phyloP scores from a whole-genome alignment of 805 yeast genomes.

The Lipomyces chichibuensis region DNA sequence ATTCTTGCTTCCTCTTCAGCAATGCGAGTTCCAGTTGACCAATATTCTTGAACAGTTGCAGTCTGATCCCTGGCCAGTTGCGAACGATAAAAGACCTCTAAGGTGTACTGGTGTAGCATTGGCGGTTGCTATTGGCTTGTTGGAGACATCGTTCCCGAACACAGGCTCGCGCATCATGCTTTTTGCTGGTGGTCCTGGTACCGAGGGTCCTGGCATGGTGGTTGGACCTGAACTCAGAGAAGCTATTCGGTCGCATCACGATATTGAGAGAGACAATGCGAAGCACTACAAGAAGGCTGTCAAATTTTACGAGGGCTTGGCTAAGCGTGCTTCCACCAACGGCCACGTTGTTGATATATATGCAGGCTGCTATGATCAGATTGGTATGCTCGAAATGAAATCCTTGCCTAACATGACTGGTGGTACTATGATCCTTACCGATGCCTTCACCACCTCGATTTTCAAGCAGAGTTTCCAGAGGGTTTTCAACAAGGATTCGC shows the following conservation, averaged over 20 bases:
- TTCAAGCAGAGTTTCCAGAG: conserved; percentile 90
- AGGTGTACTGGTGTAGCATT: conserved; percentile 94
- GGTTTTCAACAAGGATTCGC: conserved; percentile 82
- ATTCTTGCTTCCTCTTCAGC: conserved; percentile 72
- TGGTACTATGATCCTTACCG: conserved; percentile 84
- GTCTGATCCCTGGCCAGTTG: conserved; percentile 87
- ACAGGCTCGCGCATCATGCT: conserved; percentile 87
- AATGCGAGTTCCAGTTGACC: conserved; percentile 81
- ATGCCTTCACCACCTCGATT: conserved; percentile 91
- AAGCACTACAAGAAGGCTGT: conserved; percentile 84
- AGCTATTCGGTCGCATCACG: conserved; percentile 96
- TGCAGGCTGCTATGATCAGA: conserved; percentile 95
- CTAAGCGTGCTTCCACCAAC: conserved; percentile 68
- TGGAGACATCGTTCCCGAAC: conserved; percentile 81
- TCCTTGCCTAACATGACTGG: conserved; percentile 82
- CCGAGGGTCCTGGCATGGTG: conserved; percentile 91
- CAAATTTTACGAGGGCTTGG: conserved; percentile 75
- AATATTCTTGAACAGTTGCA: conserved; percentile 75
- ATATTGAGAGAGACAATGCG: conserved; percentile 88
- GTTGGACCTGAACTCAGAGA: conserved; percentile 91
- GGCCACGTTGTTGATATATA: conserved; percentile 87
- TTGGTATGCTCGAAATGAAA: conserved; percentile 94
- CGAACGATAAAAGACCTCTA: conserved; percentile 73
- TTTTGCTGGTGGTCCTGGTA: conserved; percentile 94
- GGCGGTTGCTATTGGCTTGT: conserved; percentile 76